phyloP scores from a whole-genome alignment of 495 filamentous ascomycete genomes.

The Cercophora samala region DNA sequence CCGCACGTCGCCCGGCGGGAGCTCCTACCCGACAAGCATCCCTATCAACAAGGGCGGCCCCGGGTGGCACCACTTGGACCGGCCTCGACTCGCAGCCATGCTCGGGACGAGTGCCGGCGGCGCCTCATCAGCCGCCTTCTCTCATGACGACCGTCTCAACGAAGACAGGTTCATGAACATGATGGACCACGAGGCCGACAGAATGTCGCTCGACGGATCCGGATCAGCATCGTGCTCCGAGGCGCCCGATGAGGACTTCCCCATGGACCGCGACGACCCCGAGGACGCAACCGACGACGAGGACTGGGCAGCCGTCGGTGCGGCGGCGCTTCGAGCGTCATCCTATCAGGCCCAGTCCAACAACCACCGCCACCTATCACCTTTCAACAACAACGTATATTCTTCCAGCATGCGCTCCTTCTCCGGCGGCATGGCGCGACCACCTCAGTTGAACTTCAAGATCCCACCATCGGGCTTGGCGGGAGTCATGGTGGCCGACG shows the following conservation, averaged over 20 bases:
- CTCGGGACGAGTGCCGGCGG: constrained; percentile 57
- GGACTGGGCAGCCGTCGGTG: constrained; percentile 90
- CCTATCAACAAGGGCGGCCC: constrained; percentile 58
- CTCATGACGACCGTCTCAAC: constrained; percentile 56
- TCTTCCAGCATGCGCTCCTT: constrained; percentile 45
- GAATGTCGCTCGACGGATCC: constrained; percentile 84
- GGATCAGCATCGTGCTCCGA: constrained; percentile 71
- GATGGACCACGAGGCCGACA: constrained; percentile 86
- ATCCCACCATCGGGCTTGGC: constrained; percentile 43
- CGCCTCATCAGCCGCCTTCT: constrained; percentile 55
- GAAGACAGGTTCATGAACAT: constrained; percentile 64
- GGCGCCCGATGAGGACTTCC: constrained; percentile 66
- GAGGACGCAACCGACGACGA: constrained; percentile 94
- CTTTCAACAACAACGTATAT: constrained; percentile 46
- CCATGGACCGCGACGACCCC: constrained; percentile 59
- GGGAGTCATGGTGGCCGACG: constrained; percentile 49
- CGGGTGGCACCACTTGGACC: constrained; percentile 44
- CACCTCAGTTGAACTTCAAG: constrained; percentile 48
- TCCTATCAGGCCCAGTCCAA: constrained; percentile 49
- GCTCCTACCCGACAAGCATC: constrained; percentile 59
- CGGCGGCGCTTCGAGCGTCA: constrained; percentile 73
- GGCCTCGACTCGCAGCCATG: constrained; percentile 44
- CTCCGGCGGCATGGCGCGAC: constrained; percentile 48
- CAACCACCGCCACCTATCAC: constrained; percentile 29
- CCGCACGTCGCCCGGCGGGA: constrained; percentile 46